Evolutionary conservation across 1,284 basidiomycete species (phyloP).

Genomic region (Malassezia yamatoensis): DNA sequence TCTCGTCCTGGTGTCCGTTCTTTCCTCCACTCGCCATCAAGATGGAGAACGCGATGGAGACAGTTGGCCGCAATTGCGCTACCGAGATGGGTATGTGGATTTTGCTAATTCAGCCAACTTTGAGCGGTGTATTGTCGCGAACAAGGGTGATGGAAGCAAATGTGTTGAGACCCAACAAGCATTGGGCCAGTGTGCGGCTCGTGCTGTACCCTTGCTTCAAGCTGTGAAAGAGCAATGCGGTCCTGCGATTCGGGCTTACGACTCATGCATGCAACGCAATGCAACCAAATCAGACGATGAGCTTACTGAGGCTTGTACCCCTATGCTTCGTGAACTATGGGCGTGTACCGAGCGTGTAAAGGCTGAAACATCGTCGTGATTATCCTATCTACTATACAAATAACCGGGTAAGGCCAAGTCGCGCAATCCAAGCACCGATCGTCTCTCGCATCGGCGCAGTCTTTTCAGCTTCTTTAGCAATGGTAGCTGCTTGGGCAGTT

Average conservation of each 20-base stretch:
- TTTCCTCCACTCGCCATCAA: not conserved
- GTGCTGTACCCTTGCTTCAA: slow-evolving; percentile 35
- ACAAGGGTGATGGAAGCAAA: slow-evolving; percentile 23
- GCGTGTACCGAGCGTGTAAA: slow-evolving; percentile 40
- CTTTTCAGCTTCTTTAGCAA: not conserved
- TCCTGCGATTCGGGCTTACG: slow-evolving; percentile 33
- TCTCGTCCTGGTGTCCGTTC: not conserved
- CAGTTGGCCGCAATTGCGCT: slow-evolving; percentile 12
- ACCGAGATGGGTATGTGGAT: slow-evolving; percentile 4
- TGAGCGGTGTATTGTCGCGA: slow-evolving; percentile 40
- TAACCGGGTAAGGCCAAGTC: slow-evolving; percentile 5
- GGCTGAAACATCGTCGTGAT: slow-evolving; percentile 19
- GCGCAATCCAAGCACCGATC: slow-evolving; percentile 5
- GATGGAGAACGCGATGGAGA: slow-evolving; percentile 17
- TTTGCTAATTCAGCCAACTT: slow-evolving; percentile 16
- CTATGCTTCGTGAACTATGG: slow-evolving; percentile 28
- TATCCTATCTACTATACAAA: not conserved
- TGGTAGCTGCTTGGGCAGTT: not conserved
- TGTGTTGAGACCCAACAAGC: slow-evolving; percentile 29
- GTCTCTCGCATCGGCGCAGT: not conserved
- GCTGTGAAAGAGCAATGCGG: slow-evolving; percentile 36
- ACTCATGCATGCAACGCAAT: slow-evolving; percentile 28
- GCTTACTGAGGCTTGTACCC: slow-evolving; percentile 33
- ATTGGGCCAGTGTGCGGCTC: slow-evolving; percentile 34
- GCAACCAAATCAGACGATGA: slow-evolving; percentile 26